phyloP scores from a whole-genome alignment of 768 basidiomycete genomes.

The Serendipita sp. region DNA sequence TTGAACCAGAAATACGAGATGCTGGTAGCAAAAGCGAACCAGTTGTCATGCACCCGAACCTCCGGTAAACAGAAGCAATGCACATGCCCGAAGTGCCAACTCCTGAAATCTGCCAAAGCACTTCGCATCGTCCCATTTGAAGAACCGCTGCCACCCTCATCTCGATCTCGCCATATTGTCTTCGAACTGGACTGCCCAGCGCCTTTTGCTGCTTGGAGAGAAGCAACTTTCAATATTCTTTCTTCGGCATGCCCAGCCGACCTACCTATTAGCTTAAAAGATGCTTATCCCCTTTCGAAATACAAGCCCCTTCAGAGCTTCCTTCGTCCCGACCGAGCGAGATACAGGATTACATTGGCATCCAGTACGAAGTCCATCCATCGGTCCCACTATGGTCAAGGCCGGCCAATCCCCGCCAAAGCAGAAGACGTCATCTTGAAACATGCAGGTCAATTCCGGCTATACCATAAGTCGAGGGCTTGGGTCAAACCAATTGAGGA shows the following conservation, averaged over 20 bases:
- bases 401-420: slow-evolving; percentile 13
- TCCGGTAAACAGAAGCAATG: too few relatives aligned
- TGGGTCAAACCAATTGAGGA: slow-evolving; percentile 14
- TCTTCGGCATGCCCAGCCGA: too few relatives aligned
- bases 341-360: slow-evolving; percentile 22
- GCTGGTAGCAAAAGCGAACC: too few relatives aligned
- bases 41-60: too few relatives aligned
- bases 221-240: slow-evolving; percentile 25
- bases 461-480: slow-evolving; percentile 18
- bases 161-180: slow-evolving; percentile 20
- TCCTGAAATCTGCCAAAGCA: slow-evolving; percentile 7
- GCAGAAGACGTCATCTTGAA: slow-evolving; percentile 16
- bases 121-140: slow-evolving; percentile 27
- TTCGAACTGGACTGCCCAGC: slow-evolving; percentile 30
- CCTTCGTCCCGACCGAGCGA: background rate
- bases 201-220: slow-evolving; percentile 30
- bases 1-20: too few relatives aligned
- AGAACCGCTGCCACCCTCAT: slow-evolving; percentile 29
- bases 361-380: slow-evolving; percentile 24
- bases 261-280: too few relatives aligned
- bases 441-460: slow-evolving; percentile 20
- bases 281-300: slow-evolving; percentile 13
- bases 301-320: background rate
- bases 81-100: slow-evolving; percentile 17
- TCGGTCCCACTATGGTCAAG: slow-evolving; percentile 21